These are phyloP conservation scores for Rugonectria rugulosa DNA, from an alignment of 2,329 filamentous ascomycete species.

Conservation along the genomic window DNA sequence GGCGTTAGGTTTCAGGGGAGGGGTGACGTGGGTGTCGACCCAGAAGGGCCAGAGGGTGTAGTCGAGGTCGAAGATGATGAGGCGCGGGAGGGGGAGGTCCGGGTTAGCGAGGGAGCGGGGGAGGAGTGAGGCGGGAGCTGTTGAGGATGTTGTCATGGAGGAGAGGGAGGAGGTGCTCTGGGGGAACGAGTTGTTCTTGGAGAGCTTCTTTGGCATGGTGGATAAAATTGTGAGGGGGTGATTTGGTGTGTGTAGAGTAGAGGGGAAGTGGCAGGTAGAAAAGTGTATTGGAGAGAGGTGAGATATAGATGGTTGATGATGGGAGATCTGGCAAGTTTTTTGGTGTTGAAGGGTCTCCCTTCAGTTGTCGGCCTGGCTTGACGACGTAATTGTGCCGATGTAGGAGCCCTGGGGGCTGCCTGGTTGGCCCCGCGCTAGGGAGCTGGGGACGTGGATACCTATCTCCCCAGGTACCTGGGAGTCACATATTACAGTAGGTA, in stretches of 20 bases:
- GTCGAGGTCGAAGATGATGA: slow-evolving; percentile 94
- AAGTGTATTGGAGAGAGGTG: background rate
- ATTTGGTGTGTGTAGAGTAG: background rate
- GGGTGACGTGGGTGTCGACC: slow-evolving; percentile 90
- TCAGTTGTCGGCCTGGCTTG: too few relatives aligned
- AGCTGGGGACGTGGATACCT: too few relatives aligned
- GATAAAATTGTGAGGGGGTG: background rate
- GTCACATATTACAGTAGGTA: too few relatives aligned
- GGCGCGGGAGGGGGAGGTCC: slow-evolving; percentile 73
- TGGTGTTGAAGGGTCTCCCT: too few relatives aligned
- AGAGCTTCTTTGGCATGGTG: slow-evolving; percentile 44
- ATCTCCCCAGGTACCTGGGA: too few relatives aligned
- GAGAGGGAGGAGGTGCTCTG: slow-evolving; percentile 32
- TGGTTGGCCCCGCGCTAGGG: background rate
- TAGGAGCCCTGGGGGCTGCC: slow-evolving; percentile 1
- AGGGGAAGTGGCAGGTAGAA: background rate
- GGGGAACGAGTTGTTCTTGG: slow-evolving; percentile 38
- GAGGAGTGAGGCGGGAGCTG: slow-evolving; percentile 42
- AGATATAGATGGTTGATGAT: slow-evolving; percentile 2
- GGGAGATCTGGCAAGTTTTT: too few relatives aligned
- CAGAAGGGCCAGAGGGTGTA: slow-evolving; percentile 99
- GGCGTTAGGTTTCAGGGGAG: slow-evolving; percentile 67
- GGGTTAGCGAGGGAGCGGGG: slow-evolving; percentile 48
- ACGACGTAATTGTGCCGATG: too few relatives aligned
- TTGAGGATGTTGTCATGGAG: slow-evolving; percentile 27